phyloP scores from a whole-genome alignment of 2,329 filamentous ascomycete species.

The Aspergillus versicolor region DNA sequence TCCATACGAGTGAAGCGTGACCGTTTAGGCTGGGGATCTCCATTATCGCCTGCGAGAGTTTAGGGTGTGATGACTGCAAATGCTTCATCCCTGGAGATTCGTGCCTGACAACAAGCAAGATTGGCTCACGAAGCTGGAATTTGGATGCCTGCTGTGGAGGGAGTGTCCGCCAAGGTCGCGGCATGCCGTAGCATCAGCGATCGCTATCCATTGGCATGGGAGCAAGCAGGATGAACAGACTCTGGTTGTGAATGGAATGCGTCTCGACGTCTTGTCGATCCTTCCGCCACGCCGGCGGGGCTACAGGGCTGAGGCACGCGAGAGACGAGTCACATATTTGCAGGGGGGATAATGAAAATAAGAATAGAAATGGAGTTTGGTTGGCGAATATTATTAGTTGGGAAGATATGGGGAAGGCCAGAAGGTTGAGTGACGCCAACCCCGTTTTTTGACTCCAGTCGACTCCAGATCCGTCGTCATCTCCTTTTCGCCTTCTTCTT shows the following conservation, averaged over 20 bases:
- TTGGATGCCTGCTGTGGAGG: constrained; percentile 1
- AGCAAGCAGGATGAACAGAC: background rate
- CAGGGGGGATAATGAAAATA: background rate
- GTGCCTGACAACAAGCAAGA: background rate
- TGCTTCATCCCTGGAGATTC: background rate
- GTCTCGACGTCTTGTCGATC: constrained; percentile 8
- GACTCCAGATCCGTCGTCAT: constrained; percentile 4
- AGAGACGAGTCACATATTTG: background rate
- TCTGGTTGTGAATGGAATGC: background rate
- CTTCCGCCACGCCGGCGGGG: constrained; percentile 1
- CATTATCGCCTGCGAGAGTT: background rate
- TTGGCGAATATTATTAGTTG: background rate
- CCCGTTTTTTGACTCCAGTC: background rate
- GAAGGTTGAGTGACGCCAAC: constrained; percentile 4
- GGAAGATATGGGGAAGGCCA: background rate
- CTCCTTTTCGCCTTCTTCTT: background rate
- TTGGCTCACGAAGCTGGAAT: background rate
- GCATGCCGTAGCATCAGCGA: background rate
- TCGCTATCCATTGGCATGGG: background rate
- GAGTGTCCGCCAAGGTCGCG: background rate
- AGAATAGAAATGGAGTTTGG: constrained; percentile 2
- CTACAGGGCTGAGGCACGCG: constrained; percentile 9
- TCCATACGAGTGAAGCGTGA: background rate
- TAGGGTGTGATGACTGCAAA: background rate
- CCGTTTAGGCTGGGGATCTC: background rate